Evolutionary conservation across 2,329 filamentous ascomycete genomes (phyloP), one percentile per base, ranked within the genome.

Genomic region (Hirsutella rhossiliensis): DNA sequence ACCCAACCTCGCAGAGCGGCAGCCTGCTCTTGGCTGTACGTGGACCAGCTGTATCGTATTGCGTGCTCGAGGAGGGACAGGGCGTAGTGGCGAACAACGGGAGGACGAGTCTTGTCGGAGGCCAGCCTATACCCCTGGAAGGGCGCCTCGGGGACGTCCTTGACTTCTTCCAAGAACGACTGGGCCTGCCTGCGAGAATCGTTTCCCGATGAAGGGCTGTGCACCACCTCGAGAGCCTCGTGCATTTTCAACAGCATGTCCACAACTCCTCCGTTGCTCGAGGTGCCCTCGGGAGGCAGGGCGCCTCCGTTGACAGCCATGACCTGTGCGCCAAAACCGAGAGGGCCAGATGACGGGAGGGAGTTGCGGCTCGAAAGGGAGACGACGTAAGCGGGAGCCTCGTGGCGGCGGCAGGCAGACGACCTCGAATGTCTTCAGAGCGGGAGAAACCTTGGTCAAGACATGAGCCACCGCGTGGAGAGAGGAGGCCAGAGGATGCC

Each of bases 1-100:
- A 95, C 78, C 76, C 89, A 92, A 46, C 72, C 72, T 41, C 86
- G 78, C 44, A 98, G 65, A 43, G 77, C 75, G 27, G 68, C 66
- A 17, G 79, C 78, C 61, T 95, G 82, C 19, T 80, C 76, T 27
- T 72, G 63, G 18, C 73, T 76, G 56, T 89, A 88, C 41, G 82
- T 77, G 31, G 80, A 75, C 78, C 88, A 95, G 53, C 78, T 80
- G 64, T 94, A 89, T 53, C 82, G 85, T 60, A 97, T 83, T 39
- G 87, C 82, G 63, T 94, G 84, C 57, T 96, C 90, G 52, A 98
- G 77, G 45, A 98, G 74, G 27, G 89, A 94, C 29, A 98, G 75
- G 45, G 89, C 92, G 62, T 94, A 98, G 66, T 97, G 89, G 54
- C 92, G 84, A 45, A 97, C 84, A 44, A 92, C 76, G 36, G 87